phyloP scores from a whole-genome alignment of 306 rosid species.

The Quercus cerris region DNA sequence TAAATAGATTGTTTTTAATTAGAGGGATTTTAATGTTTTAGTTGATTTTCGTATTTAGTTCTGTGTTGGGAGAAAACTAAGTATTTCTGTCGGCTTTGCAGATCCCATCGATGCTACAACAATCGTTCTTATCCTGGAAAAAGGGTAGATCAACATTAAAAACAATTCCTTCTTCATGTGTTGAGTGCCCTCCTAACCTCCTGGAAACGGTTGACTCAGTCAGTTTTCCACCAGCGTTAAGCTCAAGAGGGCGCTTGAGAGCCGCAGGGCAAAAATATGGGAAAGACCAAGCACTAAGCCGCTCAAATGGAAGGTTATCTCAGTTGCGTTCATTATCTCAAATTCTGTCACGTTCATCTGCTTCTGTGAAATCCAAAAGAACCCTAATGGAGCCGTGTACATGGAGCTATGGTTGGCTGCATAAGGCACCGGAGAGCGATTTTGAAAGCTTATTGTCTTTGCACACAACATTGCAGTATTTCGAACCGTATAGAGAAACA shows the following conservation, averaged over 20 bases:
- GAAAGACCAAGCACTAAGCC: constrained; percentile 36
- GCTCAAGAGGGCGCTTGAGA: constrained; percentile 45
- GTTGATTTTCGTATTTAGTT: not conserved
- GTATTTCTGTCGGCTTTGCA: constrained; percentile 35
- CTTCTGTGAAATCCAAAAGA: constrained; percentile 23
- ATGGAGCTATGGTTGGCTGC: constrained; percentile 40
- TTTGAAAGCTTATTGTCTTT: constrained; percentile 61
- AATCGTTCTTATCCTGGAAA: constrained; percentile 56
- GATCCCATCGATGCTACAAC: constrained; percentile 69
- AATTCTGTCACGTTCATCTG: constrained; percentile 13
- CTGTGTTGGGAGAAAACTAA: not conserved
- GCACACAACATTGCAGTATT: constrained; percentile 50
- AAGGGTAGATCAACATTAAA: constrained; percentile 31
- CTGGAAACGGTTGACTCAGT: constrained; percentile 37
- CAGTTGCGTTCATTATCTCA: constrained; percentile 26
- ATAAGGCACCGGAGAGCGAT: constrained; percentile 50
- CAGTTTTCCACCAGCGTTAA: constrained; percentile 40
- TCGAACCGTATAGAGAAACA: constrained; percentile 32
- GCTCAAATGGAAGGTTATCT: constrained; percentile 27
- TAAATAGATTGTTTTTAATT: not conserved
- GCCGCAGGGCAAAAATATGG: constrained; percentile 29
- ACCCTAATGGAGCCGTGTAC: constrained; percentile 17
- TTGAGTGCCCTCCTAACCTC: constrained; percentile 1
- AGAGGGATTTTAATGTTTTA: not conserved
- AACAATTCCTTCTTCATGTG: constrained; percentile 14